phyloP scores from a whole-genome alignment of 2,329 filamentous ascomycete genomes.

The Colletotrichum graminicola region DNA sequence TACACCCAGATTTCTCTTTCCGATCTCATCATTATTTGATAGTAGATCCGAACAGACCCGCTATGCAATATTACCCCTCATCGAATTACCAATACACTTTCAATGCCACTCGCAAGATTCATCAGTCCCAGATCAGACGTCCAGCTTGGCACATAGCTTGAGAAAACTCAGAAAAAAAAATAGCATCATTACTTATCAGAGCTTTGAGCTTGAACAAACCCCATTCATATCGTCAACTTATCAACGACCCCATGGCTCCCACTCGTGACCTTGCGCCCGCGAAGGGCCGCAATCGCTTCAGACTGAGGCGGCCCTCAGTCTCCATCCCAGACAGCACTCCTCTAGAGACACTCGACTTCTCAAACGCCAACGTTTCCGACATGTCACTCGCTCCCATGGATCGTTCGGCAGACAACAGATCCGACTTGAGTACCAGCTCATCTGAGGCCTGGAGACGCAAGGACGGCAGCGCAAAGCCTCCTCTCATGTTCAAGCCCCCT shows the following conservation, averaged over 20 bases:
- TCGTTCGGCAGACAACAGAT: constrained; percentile 31
- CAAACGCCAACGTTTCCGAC: constrained; percentile 41
- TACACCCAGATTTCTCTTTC: constrained; percentile 24
- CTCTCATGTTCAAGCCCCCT: constrained; percentile 41
- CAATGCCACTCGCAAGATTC: constrained; percentile 40
- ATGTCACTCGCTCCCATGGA: constrained; percentile 33
- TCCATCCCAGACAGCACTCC: constrained; percentile 38
- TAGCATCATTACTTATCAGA: constrained; percentile 5
- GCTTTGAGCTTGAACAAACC: constrained; percentile 10
- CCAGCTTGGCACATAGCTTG: constrained; percentile 42
- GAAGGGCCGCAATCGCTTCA: constrained; percentile 38
- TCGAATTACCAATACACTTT: constrained; percentile 38
- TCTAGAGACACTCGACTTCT: constrained; percentile 32
- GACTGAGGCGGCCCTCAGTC: constrained; percentile 37
- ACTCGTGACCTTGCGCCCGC: constrained; percentile 34
- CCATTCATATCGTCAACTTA: constrained; percentile 3
- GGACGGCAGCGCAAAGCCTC: constrained; percentile 23
- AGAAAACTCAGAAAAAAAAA: constrained; percentile 29
- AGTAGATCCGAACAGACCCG: constrained; percentile 38
- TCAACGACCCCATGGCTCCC: constrained; percentile 34
- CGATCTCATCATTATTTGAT: constrained; percentile 41
- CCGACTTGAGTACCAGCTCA: constrained; percentile 35
- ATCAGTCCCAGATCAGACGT: constrained; percentile 41
- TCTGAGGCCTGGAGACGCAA: constrained; percentile 29
- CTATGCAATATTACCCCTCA: constrained; percentile 41